A percentile compares a stretch with the other conserved stretches of the same genome.
These are phyloP conservation scores for Eimeria sp. DNA, from an alignment of 169 alveolate species.

Conservation along the genomic window DNA sequence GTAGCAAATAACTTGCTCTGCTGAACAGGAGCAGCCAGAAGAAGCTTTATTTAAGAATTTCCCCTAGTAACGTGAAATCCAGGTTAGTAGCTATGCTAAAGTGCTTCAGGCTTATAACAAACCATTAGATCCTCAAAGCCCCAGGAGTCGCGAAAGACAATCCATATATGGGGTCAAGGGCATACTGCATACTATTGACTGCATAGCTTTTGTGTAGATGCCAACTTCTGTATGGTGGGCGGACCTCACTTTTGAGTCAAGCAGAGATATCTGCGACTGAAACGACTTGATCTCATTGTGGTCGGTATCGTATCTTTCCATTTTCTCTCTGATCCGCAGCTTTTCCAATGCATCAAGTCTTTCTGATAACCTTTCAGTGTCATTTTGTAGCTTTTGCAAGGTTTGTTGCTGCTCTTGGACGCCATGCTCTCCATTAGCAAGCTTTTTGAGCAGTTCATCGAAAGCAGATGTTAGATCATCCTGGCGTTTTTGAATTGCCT, in stretches of 20 bases:
- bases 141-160: neutral
- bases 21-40: neutral
- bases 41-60: neutral
- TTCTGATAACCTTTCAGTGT: slow-evolving; percentile 1
- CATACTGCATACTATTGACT: neutral
- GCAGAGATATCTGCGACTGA: slow-evolving; percentile 33
- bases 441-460: slow-evolving; percentile 20
- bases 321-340: slow-evolving; percentile 42
- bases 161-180: neutral
- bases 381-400: slow-evolving; percentile 34
- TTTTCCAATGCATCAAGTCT: neutral
- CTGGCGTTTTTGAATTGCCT: slow-evolving; percentile 30
- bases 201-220: neutral
- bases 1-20: neutral
- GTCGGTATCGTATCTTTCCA: slow-evolving; percentile 37
- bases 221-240: slow-evolving; percentile 6
- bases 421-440: slow-evolving; percentile 36
- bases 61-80: neutral
- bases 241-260: slow-evolving; percentile 53
- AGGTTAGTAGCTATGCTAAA: neutral
- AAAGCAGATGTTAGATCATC: slow-evolving; percentile 28
- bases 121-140: neutral
- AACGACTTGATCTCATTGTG: slow-evolving; percentile 35
- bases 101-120: neutral
- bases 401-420: slow-evolving; percentile 34